These are phyloP conservation scores for Backusella macrospora DNA, from an alignment of 192 early-diverging fungal species.

Conservation along the genomic window DNA sequence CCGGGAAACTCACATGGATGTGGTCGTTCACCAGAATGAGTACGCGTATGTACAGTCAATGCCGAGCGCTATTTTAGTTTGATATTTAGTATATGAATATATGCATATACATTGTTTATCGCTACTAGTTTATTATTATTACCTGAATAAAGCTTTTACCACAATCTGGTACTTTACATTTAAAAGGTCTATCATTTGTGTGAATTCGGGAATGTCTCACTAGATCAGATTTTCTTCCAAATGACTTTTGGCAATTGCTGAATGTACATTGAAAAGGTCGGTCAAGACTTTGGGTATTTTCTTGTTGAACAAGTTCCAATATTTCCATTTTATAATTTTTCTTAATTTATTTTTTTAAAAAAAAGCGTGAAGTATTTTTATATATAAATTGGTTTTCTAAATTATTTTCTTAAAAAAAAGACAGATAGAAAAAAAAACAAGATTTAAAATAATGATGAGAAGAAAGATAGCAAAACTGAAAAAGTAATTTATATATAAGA, in stretches of 20 bases:
- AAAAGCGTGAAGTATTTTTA: neutral
- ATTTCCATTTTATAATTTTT: constrained; percentile 52
- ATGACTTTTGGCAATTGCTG: constrained; percentile 69
- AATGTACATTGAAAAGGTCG: constrained; percentile 64
- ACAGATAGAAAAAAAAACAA: no score
- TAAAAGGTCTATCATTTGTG: constrained; percentile 74
- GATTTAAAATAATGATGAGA: no score
- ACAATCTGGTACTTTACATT: constrained; percentile 61
- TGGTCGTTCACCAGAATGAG: constrained; percentile 77
- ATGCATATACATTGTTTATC: neutral
- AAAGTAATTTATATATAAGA: no score
- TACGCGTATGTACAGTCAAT: constrained; percentile 75
- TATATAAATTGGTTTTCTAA: neutral
- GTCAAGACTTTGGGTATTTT: constrained; percentile 47
- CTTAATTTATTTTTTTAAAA: neutral
- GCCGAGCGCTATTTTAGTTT: constrained; percentile 60
- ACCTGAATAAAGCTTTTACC: constrained; percentile 76
- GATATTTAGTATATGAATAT: neutral
- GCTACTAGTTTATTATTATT: neutral
- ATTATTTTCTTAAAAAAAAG: no score
- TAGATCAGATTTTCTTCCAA: constrained; percentile 67
- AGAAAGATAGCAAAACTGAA: no score
- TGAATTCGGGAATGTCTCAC: constrained; percentile 77
- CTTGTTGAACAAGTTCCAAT: constrained; percentile 60
- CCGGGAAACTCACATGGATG: constrained; percentile 65